Percentiles rank a stretch among this genome's conserved stretches.
Conservation (phyloP, 768 basidiomycete genomes). For the Erythrobasidium yunnanense region DNA sequence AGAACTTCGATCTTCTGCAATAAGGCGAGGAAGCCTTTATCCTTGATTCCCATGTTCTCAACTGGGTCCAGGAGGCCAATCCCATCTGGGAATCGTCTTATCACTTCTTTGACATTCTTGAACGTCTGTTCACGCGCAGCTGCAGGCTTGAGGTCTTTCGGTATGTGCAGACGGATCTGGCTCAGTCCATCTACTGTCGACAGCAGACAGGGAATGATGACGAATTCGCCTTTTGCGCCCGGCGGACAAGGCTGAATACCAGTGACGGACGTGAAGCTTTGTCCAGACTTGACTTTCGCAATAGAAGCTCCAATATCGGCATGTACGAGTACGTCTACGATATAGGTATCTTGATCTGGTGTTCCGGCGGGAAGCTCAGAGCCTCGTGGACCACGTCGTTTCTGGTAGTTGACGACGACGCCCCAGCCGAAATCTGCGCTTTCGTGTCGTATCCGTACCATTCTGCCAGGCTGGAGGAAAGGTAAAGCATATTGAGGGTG, state of each 20-base stretch:
- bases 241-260: slow-evolving; percentile 65
- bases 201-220: slow-evolving; percentile 78
- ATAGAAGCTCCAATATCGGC: slow-evolving; percentile 56
- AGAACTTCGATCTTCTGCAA: slow-evolving; percentile 85
- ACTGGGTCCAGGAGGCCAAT: slow-evolving; percentile 80
- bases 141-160: slow-evolving; percentile 74
- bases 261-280: slow-evolving; percentile 48
- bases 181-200: slow-evolving; percentile 77
- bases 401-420: slow-evolving; percentile 80
- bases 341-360: slow-evolving; percentile 69
- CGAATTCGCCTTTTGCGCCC: slow-evolving; percentile 63
- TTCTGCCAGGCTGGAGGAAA: slow-evolving; percentile 79
- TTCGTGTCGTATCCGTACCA: slow-evolving; percentile 81
- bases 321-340: slow-evolving; percentile 78
- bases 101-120: slow-evolving; percentile 85
- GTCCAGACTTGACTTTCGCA: slow-evolving; percentile 50
- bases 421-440: slow-evolving; percentile 95
- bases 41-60: slow-evolving; percentile 88
- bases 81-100: slow-evolving; percentile 76
- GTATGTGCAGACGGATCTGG: slow-evolving; percentile 72
- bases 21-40: slow-evolving; percentile 78
- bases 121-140: slow-evolving; percentile 68
- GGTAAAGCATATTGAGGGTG: slow-evolving; percentile 91
- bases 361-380: slow-evolving; percentile 56
- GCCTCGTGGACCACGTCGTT: slow-evolving; percentile 57